Conservation (phyloP, 768 basidiomycete species). For the Suillus cothurnatus region DNA sequence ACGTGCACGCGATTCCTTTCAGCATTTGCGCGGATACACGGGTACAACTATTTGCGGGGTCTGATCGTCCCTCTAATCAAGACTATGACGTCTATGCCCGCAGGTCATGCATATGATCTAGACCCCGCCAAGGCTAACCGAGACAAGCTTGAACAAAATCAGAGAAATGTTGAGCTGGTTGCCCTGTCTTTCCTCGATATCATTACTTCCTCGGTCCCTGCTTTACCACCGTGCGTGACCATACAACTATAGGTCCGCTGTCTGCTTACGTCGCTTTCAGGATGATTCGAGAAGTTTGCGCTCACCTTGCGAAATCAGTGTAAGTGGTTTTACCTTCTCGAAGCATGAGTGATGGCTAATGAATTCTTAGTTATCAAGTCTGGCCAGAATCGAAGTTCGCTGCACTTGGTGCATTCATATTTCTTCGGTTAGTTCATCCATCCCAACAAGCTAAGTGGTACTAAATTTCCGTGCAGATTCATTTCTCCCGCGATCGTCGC, state of each 20-base stretch:
- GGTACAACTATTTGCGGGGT: constrained; percentile 86
- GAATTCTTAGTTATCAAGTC: constrained; percentile 48
- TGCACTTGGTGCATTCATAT: constrained; percentile 89
- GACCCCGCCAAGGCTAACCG: constrained; percentile 65
- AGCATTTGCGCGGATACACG: constrained; percentile 85
- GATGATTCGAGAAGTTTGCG: constrained; percentile 85
- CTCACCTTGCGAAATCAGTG: constrained; percentile 80
- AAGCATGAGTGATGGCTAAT: constrained; percentile 13
- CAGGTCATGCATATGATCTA: constrained; percentile 75
- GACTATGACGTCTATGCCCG: constrained; percentile 70
- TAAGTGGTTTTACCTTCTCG: constrained; percentile 41
- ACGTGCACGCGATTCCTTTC: constrained; percentile 87
- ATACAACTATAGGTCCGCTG: neutral
- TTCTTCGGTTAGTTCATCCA: constrained; percentile 63
- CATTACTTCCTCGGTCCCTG: constrained; percentile 67
- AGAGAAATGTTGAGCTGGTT: constrained; percentile 69
- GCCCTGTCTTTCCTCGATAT: constrained; percentile 76
- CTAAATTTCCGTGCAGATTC: constrained; percentile 53
- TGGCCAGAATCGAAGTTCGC: constrained; percentile 84
- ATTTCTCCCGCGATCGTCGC: constrained; percentile 90
- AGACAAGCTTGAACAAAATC: constrained; percentile 68
- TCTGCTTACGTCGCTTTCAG: constrained; percentile 39
- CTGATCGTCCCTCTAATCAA: constrained; percentile 78
- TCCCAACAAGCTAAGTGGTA: neutral
- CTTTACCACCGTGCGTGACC: constrained; percentile 69